phyloP scores from a whole-genome alignment of 2,329 filamentous ascomycete species.

The Cercospora sp. region DNA sequence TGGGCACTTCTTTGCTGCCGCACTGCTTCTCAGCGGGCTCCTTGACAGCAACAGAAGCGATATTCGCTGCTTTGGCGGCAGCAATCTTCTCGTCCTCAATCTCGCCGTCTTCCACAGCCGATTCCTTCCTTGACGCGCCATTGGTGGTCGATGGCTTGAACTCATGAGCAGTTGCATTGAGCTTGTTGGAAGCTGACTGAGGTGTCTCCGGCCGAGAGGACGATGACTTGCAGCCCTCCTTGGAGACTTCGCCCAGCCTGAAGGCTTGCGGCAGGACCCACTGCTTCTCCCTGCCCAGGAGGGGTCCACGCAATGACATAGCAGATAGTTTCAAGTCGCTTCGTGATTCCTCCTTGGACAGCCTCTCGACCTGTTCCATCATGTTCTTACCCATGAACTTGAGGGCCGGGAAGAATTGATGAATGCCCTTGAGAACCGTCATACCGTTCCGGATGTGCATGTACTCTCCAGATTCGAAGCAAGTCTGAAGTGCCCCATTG shows the following conservation, averaged over 20 bases:
- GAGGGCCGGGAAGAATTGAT: slow-evolving; percentile 81
- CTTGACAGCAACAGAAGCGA: slow-evolving; percentile 9
- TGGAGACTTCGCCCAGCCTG: slow-evolving; percentile 41
- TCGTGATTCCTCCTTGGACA: slow-evolving; percentile 61
- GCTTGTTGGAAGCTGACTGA: slow-evolving; percentile 47
- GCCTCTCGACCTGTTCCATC: slow-evolving; percentile 64
- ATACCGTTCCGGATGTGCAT: slow-evolving; percentile 98
- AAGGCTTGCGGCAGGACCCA: slow-evolving; percentile 78
- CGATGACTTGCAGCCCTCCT: slow-evolving; percentile 33
- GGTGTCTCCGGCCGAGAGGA: slow-evolving; percentile 43
- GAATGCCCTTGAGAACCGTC: slow-evolving; percentile 77
- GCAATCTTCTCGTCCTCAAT: slow-evolving; percentile 61
- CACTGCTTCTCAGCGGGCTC: not conserved
- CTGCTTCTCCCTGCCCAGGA: slow-evolving; percentile 65
- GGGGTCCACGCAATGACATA: slow-evolving; percentile 68
- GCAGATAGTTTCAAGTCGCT: slow-evolving; percentile 76
- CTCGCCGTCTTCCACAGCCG: slow-evolving; percentile 66
- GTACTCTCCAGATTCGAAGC: slow-evolving; percentile 81
- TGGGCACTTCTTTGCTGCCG: slow-evolving; percentile 7
- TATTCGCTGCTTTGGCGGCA: slow-evolving; percentile 31
- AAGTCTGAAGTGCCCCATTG: slow-evolving; percentile 75
- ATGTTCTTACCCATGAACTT: slow-evolving; percentile 79
- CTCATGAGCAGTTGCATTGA: slow-evolving; percentile 60
- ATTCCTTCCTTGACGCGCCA: slow-evolving; percentile 39
- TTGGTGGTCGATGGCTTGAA: slow-evolving; percentile 58